A percentile compares a stretch with the other conserved stretches of the same genome.
Conservation (phyloP, 257 asterid species). For the Capsicum pubescens region DNA sequence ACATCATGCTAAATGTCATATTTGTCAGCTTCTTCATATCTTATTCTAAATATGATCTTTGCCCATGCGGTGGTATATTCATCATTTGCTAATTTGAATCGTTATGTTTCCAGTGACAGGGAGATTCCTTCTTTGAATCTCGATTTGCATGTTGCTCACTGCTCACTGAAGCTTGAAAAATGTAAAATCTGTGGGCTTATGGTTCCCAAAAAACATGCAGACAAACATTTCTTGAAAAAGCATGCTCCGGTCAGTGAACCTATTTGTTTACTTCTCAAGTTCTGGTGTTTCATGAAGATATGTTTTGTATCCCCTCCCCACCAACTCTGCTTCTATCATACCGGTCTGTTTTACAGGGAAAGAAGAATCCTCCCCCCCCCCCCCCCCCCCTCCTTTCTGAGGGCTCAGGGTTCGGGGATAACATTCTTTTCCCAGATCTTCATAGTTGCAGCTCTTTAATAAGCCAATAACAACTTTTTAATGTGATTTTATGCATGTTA, state of each 20-base stretch:
- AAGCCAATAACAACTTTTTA: neutral
- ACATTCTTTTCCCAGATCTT: neutral
- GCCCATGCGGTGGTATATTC: neutral
- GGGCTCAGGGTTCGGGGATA: neutral
- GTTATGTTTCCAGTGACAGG: slow-evolving; percentile 69
- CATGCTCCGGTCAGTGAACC: slow-evolving; percentile 80
- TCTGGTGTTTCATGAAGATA: no score
- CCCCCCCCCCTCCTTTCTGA: no score
- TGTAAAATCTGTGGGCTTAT: slow-evolving; percentile 94
- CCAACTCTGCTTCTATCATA: no score
- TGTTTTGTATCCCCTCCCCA: no score
- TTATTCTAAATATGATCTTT: neutral
- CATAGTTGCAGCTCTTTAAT: neutral
- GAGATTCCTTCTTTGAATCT: slow-evolving; percentile 77
- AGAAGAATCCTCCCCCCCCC: no score
- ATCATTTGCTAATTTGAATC: slow-evolving; percentile 32
- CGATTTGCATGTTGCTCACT: slow-evolving; percentile 88
- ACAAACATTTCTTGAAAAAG: slow-evolving; percentile 88
- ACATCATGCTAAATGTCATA: neutral
- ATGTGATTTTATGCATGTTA: slow-evolving; percentile 37
- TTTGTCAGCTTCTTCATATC: neutral
- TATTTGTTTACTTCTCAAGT: slow-evolving; percentile 14
- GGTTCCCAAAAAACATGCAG: slow-evolving; percentile 77
- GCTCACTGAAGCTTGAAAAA: slow-evolving; percentile 91
- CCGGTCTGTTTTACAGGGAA: no score